A percentile compares a stretch with the other conserved stretches of the same genome.
phyloP scores from a whole-genome alignment of 768 basidiomycete genomes.

The Termitomyces sp. region DNA sequence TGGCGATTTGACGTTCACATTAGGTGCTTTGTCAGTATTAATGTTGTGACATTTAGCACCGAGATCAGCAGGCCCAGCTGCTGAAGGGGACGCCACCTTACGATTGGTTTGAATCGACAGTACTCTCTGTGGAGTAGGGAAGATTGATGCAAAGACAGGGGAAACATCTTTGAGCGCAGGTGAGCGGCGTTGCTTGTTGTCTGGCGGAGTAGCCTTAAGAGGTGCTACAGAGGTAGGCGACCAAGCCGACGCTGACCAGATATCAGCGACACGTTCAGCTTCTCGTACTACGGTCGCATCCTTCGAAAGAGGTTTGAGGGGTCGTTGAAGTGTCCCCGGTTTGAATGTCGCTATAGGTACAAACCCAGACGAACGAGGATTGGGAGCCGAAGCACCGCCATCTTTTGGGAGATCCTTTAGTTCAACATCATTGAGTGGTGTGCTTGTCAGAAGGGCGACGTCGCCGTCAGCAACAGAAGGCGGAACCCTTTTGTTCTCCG shows the following conservation, averaged over 20 bases:
- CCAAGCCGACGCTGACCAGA: constrained; percentile 28
- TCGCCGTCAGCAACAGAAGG: not conserved
- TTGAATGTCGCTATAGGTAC: constrained; percentile 59
- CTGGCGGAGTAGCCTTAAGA: not conserved
- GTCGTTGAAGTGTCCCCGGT: constrained; percentile 30
- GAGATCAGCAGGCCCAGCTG: constrained; percentile 1
- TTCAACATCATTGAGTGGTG: not conserved
- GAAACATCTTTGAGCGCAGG: constrained; percentile 5
- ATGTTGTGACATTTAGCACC: constrained; percentile 15
- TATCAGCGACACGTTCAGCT: constrained; percentile 32
- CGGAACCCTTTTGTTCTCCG: not conserved
- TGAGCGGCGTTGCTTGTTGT: not conserved
- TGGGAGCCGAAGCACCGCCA: constrained; percentile 40
- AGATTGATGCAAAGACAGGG: constrained; percentile 20
- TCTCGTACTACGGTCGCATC: constrained; percentile 32
- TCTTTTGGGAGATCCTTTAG: constrained; percentile 2
- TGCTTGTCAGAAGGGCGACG: not conserved
- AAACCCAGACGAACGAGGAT: constrained; percentile 77
- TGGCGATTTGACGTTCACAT: constrained; percentile 4
- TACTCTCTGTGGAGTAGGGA: constrained; percentile 18
- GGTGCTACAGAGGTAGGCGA: not conserved
- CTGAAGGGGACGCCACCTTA: constrained; percentile 32
- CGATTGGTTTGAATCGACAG: constrained; percentile 34
- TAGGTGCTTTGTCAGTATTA: constrained; percentile 14
- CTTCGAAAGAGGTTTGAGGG: constrained; percentile 15